Percentiles rank a stretch among this genome's conserved stretches.
phyloP scores from a whole-genome alignment of 2,329 filamentous ascomycete genomes.

The Biscogniauxia sp. region DNA sequence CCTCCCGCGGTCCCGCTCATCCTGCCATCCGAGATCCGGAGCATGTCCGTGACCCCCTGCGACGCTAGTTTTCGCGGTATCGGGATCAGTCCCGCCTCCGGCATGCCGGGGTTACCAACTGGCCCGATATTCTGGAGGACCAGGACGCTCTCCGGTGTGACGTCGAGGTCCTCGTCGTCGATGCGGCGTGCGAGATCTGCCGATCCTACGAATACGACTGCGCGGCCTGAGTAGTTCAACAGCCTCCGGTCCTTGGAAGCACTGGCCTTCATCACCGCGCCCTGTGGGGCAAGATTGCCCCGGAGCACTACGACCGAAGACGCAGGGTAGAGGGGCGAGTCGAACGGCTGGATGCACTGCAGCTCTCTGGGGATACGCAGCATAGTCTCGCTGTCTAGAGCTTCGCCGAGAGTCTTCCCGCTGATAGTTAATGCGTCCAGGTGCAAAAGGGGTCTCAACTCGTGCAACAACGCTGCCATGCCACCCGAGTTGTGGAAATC shows the following conservation, averaged over 20 bases:
- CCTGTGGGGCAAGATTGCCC: constrained; percentile 80
- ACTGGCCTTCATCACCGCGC: constrained; percentile 88
- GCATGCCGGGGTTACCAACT: constrained; percentile 90
- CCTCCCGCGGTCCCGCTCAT: constrained; percentile 87
- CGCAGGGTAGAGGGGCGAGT: constrained; percentile 63
- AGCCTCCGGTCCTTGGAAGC: constrained; percentile 71
- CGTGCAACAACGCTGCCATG: constrained; percentile 76
- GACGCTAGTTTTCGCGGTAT: constrained; percentile 76
- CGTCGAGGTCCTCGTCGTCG: constrained; percentile 58
- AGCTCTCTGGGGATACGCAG: constrained; percentile 42
- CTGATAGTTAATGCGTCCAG: constrained; percentile 80
- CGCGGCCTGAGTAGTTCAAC: constrained; percentile 44
- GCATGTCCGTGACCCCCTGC: constrained; percentile 73
- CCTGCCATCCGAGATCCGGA: constrained; percentile 81
- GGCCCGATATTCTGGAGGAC: constrained; percentile 88
- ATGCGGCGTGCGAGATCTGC: constrained; percentile 70
- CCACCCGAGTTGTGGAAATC: constrained; percentile 89
- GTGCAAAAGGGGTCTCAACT: constrained; percentile 73
- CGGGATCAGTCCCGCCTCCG: constrained; percentile 67
- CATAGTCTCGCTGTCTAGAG: constrained; percentile 67
- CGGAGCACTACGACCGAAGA: constrained; percentile 80
- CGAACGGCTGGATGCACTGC: constrained; percentile 63
- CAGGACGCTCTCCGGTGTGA: constrained; percentile 60
- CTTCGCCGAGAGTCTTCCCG: constrained; percentile 77
- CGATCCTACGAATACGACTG: constrained; percentile 69